Base-by-base conservation (phyloP, 2,329 filamentous ascomycete species). In the Xylariaceae sp. region DNA sequence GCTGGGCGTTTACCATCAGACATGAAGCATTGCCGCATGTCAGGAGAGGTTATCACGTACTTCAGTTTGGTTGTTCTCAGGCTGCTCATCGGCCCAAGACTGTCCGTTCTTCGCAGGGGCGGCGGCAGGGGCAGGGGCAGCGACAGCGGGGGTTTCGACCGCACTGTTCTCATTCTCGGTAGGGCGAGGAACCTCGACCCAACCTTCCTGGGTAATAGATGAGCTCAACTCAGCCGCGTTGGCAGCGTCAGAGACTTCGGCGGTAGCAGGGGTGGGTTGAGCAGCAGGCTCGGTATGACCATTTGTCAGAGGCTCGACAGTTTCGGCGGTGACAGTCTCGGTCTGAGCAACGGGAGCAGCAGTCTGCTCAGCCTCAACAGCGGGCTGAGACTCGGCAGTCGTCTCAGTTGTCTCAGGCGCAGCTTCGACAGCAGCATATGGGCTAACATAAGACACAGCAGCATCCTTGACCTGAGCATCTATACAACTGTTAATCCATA, bases 1-100 rank as follows among this genome's bases (percentile, higher is more conserved):
- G 45, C 35, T 45, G 18, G n/a, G 35, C 51, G n/a, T n/a, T 53
- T 15, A 18, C 44, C 49, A 23, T 49, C 4, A 18, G 37, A 17
- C 15, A 37, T 15, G 30, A 23, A 10, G 4, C 7, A 51, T 45
- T 18, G 34, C n/a, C 53, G 15, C 17, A 15, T 18, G 30, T 44
- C 23, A 23, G 13, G 13, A 15, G 48, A 15, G 48, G 9, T 30
- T 49, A 23, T 2, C 13, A 69, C 76, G 66, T 71, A 82, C 79
- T 70, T 78, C 76, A 35, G 73, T 65, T 44, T 73, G 73, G 57
- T 72, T 9, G 4, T 9, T 73, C 61, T 86, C 83, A 15, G 88
- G 84, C 67, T 89, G 83, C 62, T 94, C 89, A 68, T 96, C 91
- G 30, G 90, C 90, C 90, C 90, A 95, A 68, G 87, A 91, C 70